Evolutionary conservation across 371 early-diverging fungal species (phyloP).

Genomic region (Mortierella sp.): DNA sequence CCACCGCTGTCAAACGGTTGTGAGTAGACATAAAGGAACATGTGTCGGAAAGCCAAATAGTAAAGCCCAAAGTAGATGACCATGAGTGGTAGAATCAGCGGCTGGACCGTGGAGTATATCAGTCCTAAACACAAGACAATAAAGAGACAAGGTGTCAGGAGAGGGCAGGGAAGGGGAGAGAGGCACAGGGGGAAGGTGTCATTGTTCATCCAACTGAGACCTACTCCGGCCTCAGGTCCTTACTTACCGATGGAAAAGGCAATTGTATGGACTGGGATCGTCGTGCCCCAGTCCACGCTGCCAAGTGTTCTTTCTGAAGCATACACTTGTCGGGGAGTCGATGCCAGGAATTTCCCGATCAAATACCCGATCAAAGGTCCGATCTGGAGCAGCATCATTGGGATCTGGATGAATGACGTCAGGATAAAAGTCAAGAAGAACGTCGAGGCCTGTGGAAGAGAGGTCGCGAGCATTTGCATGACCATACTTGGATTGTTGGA

Average conservation of each 20-base stretch:
- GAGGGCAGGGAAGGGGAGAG: not conserved
- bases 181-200: too few species aligned
- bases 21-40: constrained; percentile 82
- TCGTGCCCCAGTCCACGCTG: constrained; percentile 59
- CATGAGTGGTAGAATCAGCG: constrained; percentile 81
- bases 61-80: constrained; percentile 78
- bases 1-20: constrained; percentile 69
- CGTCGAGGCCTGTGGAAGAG: constrained; percentile 75
- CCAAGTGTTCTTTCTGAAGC: constrained; percentile 53
- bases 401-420: constrained; percentile 70
- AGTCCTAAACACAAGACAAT: constrained; percentile 56
- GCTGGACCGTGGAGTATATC: constrained; percentile 83
- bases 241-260: constrained; percentile 34
- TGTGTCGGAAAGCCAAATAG: constrained; percentile 83
- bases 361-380: constrained; percentile 59
- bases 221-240: too few species aligned
- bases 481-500: constrained; percentile 63
- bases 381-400: constrained; percentile 67
- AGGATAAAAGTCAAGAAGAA: constrained; percentile 89
- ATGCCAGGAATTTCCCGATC: constrained; percentile 68
- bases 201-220: not conserved
- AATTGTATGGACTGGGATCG: constrained; percentile 46
- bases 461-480: constrained; percentile 64
- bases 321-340: constrained; percentile 77
- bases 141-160: not conserved